Conservation (phyloP, 1,139 yeast genomes). For the Pichia norvegensis region DNA sequence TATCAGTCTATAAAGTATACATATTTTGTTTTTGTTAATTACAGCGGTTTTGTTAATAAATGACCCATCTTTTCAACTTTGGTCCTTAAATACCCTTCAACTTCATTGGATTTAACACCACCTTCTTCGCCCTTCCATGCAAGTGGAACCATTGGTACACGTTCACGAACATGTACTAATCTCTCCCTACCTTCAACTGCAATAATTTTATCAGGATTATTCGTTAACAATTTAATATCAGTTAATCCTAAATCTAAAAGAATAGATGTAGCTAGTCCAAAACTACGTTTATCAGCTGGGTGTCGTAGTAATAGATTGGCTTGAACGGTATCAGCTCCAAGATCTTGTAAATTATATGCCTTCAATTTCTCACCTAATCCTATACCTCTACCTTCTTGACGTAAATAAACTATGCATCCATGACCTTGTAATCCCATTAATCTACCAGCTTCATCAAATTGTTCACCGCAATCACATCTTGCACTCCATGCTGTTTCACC, state of each 20-base stretch:
- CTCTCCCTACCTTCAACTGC: conserved; percentile 86
- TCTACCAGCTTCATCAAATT: conserved; percentile 95
- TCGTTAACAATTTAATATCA: conserved; percentile 74
- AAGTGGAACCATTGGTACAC: conserved; percentile 94
- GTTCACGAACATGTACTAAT: conserved; percentile 63
- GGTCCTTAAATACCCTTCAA: conserved; percentile 86
- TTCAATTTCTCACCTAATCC: conserved; percentile 95
- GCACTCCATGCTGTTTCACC: conserved; percentile 99
- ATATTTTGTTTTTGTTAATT: background rate
- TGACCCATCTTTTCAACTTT: conserved; percentile 98
- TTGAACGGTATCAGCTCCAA: conserved; percentile 97
- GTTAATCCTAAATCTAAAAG: conserved; percentile 70
- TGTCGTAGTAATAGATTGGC: conserved; percentile 89
- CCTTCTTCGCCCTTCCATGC: conserved; percentile 63
- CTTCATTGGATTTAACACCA: conserved; percentile 78
- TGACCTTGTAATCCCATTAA: conserved; percentile 79
- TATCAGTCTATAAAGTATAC: background rate
- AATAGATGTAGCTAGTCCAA: conserved; percentile 89
- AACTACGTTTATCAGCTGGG: conserved; percentile 94
- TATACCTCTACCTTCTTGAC: conserved; percentile 98
- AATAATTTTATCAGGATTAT: conserved; percentile 91
- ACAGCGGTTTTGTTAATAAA: conserved; percentile 50
- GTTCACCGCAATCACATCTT: conserved; percentile 98
- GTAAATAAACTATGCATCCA: conserved; percentile 89
- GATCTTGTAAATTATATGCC: conserved; percentile 93